Evolutionary conservation across 345 rosid genomes (phyloP).

Genomic region (Erodium maritimum): DNA sequence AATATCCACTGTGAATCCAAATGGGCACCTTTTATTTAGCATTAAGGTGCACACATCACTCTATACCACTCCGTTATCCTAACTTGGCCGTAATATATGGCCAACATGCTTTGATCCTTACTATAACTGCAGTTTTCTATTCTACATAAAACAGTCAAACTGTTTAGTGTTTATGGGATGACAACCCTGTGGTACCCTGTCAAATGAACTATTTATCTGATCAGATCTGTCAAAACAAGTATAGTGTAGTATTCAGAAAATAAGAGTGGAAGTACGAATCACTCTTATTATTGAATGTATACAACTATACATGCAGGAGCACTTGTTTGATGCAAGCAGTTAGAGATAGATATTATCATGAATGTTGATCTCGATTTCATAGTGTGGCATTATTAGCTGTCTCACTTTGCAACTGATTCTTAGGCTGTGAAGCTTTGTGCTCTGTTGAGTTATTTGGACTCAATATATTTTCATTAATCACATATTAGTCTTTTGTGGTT

Average conservation of each 20-base stretch:
- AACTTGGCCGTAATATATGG: no score
- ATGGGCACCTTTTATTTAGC: background rate
- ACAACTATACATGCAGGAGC: no score
- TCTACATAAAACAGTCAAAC: background rate
- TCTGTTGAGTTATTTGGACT: background rate
- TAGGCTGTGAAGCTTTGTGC: background rate
- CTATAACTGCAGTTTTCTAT: no score
- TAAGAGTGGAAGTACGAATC: no score
- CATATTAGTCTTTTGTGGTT: background rate
- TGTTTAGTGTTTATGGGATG: background rate
- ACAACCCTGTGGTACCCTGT: background rate
- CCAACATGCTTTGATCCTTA: no score
- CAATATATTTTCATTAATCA: background rate
- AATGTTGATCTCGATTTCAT: background rate
- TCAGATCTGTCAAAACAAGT: no score
- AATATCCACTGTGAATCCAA: background rate
- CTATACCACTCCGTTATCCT: no score
- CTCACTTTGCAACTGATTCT: background rate
- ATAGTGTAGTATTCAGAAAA: no score
- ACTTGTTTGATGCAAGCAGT: no score
- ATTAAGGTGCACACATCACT: background rate
- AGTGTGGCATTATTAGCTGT: background rate
- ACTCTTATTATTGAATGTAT: no score
- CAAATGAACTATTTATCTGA: background rate
- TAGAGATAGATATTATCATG: background rate